Conservation (phyloP, 2,329 filamentous ascomycete genomes). For the Colletotrichum navitas region DNA sequence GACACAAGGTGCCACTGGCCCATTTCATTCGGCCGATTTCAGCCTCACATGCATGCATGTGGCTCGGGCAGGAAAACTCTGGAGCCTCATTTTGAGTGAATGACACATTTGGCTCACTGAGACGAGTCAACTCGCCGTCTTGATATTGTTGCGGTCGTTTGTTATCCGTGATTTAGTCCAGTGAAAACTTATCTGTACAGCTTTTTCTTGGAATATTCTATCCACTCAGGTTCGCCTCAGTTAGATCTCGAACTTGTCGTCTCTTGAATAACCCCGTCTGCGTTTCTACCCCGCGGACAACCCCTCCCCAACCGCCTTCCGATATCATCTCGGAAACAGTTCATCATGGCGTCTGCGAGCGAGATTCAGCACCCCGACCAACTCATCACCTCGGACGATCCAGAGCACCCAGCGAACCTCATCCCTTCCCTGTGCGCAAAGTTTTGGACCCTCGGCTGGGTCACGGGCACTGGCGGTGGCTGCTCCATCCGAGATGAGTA, state of each 20-base stretch:
- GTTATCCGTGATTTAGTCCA: not conserved
- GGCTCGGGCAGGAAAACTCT: constrained; percentile 35
- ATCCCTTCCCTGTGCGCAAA: constrained; percentile 94
- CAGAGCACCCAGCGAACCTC: constrained; percentile 92
- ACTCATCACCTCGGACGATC: constrained; percentile 74
- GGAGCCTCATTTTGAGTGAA: constrained; percentile 19
- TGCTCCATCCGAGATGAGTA: constrained; percentile 80
- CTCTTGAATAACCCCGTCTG: not conserved
- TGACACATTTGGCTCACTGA: constrained; percentile 5
- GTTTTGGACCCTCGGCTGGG: constrained; percentile 97
- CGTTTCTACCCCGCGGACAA: constrained; percentile 27
- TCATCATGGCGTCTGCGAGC: constrained; percentile 31
- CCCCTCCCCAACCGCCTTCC: not conserved
- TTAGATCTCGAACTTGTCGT: not conserved
- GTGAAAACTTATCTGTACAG: not conserved
- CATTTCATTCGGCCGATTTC: constrained; percentile 8
- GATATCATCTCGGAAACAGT: constrained; percentile 18
- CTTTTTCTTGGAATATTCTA: no score
- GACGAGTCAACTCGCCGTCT: not conserved
- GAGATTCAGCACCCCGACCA: constrained; percentile 55
- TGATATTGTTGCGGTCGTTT: not conserved
- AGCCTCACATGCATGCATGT: constrained; percentile 34
- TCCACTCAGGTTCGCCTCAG: not conserved
- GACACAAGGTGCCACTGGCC: constrained; percentile 24
- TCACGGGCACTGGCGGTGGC: constrained; percentile 87